Evolutionary conservation across 331 rosid genomes (phyloP).

Genomic region (Ulmus americana): DNA sequence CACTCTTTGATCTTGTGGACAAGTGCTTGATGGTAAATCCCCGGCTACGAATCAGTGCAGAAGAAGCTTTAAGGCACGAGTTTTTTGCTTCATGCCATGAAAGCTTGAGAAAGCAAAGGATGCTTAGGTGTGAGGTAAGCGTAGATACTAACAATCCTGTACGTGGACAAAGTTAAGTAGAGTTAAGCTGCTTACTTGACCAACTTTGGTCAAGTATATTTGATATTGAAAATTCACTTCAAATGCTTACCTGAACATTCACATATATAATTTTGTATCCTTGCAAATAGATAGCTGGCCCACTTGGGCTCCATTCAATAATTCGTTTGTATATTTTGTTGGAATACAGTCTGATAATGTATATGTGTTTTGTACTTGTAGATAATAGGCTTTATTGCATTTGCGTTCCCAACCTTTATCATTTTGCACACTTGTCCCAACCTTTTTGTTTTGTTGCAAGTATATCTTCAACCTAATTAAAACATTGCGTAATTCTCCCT

Average conservation of each 20-base stretch:
- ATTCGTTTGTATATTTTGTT: too few species aligned
- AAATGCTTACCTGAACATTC: too few species aligned
- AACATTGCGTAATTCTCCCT: too few species aligned
- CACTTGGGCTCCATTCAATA: neutral
- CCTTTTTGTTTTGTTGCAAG: too few species aligned
- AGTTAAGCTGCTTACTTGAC: neutral
- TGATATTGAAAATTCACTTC: neutral
- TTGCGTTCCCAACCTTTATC: too few species aligned
- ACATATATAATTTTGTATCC: neutral
- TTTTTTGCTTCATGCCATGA: constrained; percentile 32
- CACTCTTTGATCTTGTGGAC: constrained; percentile 31
- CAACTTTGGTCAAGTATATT: neutral
- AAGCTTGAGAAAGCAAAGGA: constrained; percentile 30
- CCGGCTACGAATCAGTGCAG: constrained; percentile 32
- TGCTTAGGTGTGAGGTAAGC: constrained; percentile 14
- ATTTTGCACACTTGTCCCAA: too few species aligned
- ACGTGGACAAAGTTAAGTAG: neutral
- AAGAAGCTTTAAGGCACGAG: constrained; percentile 34
- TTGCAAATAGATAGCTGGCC: constrained; percentile 1
- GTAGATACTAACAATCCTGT: neutral
- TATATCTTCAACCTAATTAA: too few species aligned
- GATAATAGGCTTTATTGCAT: too few species aligned
- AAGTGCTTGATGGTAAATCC: constrained; percentile 35
- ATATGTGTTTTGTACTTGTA: too few species aligned
- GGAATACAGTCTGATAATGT: too few species aligned